Percentiles rank a stretch among this genome's conserved stretches.
Evolutionary conservation across 2,329 filamentous ascomycete species (phyloP).

Genomic region (Cryphonectria naterciae): DNA sequence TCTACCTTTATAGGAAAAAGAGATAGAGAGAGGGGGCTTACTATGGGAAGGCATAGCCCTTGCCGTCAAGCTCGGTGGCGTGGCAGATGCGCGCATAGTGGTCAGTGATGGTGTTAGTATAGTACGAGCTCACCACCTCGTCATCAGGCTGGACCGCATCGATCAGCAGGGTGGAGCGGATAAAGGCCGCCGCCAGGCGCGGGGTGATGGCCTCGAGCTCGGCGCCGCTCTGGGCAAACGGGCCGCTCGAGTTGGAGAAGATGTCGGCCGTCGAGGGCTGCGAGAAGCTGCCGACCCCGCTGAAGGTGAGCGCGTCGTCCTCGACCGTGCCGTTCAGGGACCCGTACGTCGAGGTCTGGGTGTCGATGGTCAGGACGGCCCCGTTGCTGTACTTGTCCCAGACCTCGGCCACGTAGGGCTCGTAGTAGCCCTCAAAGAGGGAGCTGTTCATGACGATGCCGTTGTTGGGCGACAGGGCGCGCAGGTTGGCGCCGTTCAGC

Average conservation of each 20-base stretch:
- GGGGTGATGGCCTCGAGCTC: constrained; percentile 68
- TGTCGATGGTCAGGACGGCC: constrained; percentile 54
- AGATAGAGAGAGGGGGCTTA: background rate
- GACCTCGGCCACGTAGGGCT: constrained; percentile 53
- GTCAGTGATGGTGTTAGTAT: constrained; percentile 60
- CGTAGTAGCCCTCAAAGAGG: constrained; percentile 56
- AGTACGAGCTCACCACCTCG: constrained; percentile 55
- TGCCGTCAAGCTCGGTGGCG: constrained; percentile 58
- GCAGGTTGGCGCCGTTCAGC: constrained; percentile 43
- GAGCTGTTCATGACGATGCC: constrained; percentile 48
- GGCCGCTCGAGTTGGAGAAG: constrained; percentile 58
- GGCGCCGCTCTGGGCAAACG: constrained; percentile 53
- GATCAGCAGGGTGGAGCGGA: constrained; percentile 69
- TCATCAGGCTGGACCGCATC: constrained; percentile 56
- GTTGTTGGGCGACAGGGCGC: constrained; percentile 58
- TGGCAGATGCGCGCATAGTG: constrained; percentile 71
- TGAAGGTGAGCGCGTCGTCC: constrained; percentile 52
- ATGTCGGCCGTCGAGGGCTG: constrained; percentile 54
- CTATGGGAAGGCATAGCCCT: constrained; percentile 73
- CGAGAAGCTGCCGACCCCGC: constrained; percentile 44
- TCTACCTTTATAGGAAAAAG: background rate
- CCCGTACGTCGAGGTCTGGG: constrained; percentile 45
- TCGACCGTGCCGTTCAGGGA: constrained; percentile 50
- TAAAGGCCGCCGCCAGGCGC: constrained; percentile 75
- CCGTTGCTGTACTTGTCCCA: constrained; percentile 52